Base-by-base conservation (phyloP, 192 early-diverging fungal genomes). In the Linnemannia schmuckeri region DNA sequence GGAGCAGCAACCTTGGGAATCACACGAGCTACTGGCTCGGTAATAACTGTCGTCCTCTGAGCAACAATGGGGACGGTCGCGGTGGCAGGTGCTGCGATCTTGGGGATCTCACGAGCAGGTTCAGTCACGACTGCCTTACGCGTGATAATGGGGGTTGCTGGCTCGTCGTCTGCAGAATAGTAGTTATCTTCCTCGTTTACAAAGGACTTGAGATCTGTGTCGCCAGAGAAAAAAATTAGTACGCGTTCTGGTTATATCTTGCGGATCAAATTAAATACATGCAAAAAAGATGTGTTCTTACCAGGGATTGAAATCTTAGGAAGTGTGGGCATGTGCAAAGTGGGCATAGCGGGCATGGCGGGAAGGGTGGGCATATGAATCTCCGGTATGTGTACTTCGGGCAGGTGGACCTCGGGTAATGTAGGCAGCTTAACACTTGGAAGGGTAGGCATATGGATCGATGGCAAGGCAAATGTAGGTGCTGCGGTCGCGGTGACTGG, bases 141-240 rank as follows among this genome's bases (percentile, higher is more conserved):
- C 2, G 12, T 33, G 24, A 66, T 10, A 30, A 66, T 30, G 27
- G 61, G 61, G 8, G 75, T 9, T 47, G 75, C 61, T 46, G 63
- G 27, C 37, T n/a, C 24, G 2, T 78, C 77, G 3, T 78, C 68
- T 20, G 77, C 77, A 27, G 77, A 70, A 47, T 47, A 78, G 35
- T 70, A 71, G 6, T 40, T 38, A 18, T 70, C 78, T 4, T 72
- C 78, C 0, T 38, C 78, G 47, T 70, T 68, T 9, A 37, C 41
- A 1, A 41, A 7, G 0, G 35, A 37, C 46, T n/a, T 1, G 57
- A 70, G 40, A 72, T 72, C n/a, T 72, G 38, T 40, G 61, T 79
- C 8, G 8, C 27, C 22, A 47, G 10, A 30, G 6, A 22, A 27
- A 52, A 17, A 52, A 52, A 20, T 49, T 49, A 49, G 15, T 49